Base-by-base conservation (phyloP, 2,329 filamentous ascomycete genomes). In the Domatiomyces globalis region DNA sequence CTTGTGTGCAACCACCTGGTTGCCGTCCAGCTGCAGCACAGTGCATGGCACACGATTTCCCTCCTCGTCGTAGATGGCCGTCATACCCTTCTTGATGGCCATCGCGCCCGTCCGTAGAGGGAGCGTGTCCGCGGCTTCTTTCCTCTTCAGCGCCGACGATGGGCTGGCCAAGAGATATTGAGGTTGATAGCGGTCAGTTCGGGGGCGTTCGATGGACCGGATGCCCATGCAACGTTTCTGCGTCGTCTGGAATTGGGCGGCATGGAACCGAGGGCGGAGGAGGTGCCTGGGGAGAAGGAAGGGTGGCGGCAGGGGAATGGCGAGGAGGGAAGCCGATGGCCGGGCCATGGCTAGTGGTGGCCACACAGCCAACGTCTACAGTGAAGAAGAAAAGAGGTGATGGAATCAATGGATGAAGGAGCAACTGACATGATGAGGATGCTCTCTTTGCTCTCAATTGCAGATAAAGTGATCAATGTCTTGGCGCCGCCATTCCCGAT, bases 31-130 rank as follows among this genome's bases (percentile, higher is more conserved):
- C 72, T 96, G 89, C 52, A 98, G 77, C 49, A 98, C 84, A 12
- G 92, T 98, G 73, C 88, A 95, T 18, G 89, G 77, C 53, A 83
- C 84, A 58, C 90, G 82, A 57, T 77, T 78, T 60, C 86, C 85
- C 61, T 81, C 79, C 0, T 77, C 70, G 63, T 88, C 83, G 75
- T 85, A 96, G 58, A 95, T 71, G 54, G 85, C 89, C 44, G 88
- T 94, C 86, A 98, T 96, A 68, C 92, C 92, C 72, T 89, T 90
- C 72, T 98, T 98, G 65, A 83, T 77, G 10, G 85, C 88, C 46
- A 98, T 76, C 7, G 87, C 82, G 27, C 92, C 92, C 1, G 88
- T 83, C 25, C 92, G 84, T 43, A 78, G 71, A 5, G 81, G 80
- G 9, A 80, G 73, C 0, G 73, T 78, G 57, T 72, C 71, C 42